Base-by-base conservation (phyloP, 75 land plant genomes). In the Cryptomeria japonica region DNA sequence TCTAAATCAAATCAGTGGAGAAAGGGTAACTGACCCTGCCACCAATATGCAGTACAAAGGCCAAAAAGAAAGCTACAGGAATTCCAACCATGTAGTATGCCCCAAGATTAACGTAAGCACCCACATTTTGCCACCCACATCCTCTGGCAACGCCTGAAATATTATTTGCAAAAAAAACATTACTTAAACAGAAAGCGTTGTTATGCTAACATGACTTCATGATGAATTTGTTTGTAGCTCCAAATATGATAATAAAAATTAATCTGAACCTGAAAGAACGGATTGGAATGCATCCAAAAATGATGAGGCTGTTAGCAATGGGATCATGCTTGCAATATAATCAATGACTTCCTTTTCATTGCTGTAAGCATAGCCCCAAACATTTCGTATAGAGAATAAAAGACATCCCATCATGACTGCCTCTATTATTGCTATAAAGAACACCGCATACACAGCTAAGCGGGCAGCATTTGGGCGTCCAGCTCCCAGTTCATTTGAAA, bases 401-500 rank as follows among this genome's bases (percentile, higher is more conserved):
- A 80, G 78, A 41, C 87, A 51, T 31, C 87, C 88, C 37, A 97
- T 87, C 1, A 49, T 49, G 51, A 91, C 10, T 16, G 95, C 95
- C 72, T 93, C 94, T 44, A 87, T 49, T 3, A 89, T 49, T 16
- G 94, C 92, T 11, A 97, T 83, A 2, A 79, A 19, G 19, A 94
- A 18, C 68, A 86, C 93, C 2, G 90, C 90, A 7, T 80, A 8
- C 39, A 94, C 90, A 38, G 97, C 92, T 77, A 91, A 47, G 2
- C 85, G 90, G 14, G 96, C 98, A 18, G 88, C 88, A 31, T 83
- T 68, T 51, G 96, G 87, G 10, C 83, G 36, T 39, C 93, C 94
- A 41, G 94, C 96, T 49, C 99, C 99, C 41, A 97, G 86, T 89
- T 97, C 97, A 89, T 97, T 97, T 19, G 97, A 91, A 86, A 96